These are phyloP conservation scores for Gentiana dahurica DNA, from an alignment of 257 asterid genomes.

Conservation along the genomic window DNA sequence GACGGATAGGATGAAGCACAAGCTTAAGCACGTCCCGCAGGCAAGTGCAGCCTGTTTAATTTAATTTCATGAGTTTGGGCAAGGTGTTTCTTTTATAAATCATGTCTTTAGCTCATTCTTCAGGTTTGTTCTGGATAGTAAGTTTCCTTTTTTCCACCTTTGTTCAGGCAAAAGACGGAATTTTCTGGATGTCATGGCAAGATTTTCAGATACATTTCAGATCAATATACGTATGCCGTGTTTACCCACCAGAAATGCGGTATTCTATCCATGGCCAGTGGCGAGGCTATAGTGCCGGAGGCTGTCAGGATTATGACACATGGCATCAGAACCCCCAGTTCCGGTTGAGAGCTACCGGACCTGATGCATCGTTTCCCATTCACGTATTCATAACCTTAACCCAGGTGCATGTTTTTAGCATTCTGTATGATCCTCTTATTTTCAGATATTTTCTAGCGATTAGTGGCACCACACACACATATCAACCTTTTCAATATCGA, in stretches of 20 bases:
- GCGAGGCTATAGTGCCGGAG: conserved; percentile 98
- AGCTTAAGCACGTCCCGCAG: conserved; percentile 90
- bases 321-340: conserved; percentile 99
- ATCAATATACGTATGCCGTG: conserved; percentile 96
- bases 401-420: conserved; percentile 39
- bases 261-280: conserved; percentile 92
- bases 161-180: conserved; percentile 87
- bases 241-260: conserved; percentile 97
- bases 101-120: no score
- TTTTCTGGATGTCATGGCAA: conserved; percentile 99
- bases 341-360: conserved; percentile 73
- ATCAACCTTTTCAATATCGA: no score
- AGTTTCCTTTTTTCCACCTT: neutral
- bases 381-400: conserved; percentile 93
- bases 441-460: no score
- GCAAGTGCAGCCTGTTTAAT: conserved; percentile 22
- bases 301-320: conserved; percentile 97
- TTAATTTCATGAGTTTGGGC: neutral
- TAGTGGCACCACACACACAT: no score
- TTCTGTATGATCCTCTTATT: neutral
- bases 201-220: conserved; percentile 97
- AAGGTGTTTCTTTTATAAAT: no score
- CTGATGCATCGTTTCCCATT: conserved; percentile 88
- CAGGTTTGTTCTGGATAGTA: neutral
- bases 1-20: conserved; percentile 98